Evolutionary conservation across 2,329 filamentous ascomycete genomes (phyloP), one percentile per base, ranked within the genome.

Genomic region (Colletotrichum kahawae): DNA sequence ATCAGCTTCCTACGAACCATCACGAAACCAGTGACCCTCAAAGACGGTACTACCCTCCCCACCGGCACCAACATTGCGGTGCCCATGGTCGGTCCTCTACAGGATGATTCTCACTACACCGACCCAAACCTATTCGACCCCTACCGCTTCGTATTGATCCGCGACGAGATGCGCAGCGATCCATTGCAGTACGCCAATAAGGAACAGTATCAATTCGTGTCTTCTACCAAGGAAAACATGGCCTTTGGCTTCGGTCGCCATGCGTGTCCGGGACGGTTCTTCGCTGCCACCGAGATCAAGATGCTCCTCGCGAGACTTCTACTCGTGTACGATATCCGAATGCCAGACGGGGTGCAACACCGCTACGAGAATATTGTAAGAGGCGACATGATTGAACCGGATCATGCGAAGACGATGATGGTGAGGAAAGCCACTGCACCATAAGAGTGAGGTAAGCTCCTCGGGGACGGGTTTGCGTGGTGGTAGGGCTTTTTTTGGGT

Each of bases 11-110:
- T 80, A 48, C 88, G 89, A 77, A 89, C 87, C 76, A 88, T 89
- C 12, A 82, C 88, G 43, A 84, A 87, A 76, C 83, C 86, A 8
- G 84, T 91, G 78, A 85, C 85, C 4, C 87, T 91, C 4, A 90
- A 88, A 65, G 89, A 89, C 79, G 90, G 90, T 24, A 87, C 90
- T 60, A 83, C 84, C 33, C 82, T 88, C 14, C 86, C 87, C 2
- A 81, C 83, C 4, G 87, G 86, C 29, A 84, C 84, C 6, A 82
- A 82, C n/a, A 82, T 88, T 34, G 83, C 88, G 71, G 81, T 86
- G 1, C 83, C 87, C 0, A 77, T 82, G n/a, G 80, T 82, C 24
- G 83, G 82, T 38, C 76, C 85, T 73, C 81, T 79, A 59, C 77
- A 77, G 3, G 87, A 88, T 77, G 78, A 82, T 16, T 80, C 81